A percentile compares a stretch with the other conserved stretches of the same genome.
Evolutionary conservation across 179 eudicot species (phyloP).

Genomic region (Beta corolliflora): DNA sequence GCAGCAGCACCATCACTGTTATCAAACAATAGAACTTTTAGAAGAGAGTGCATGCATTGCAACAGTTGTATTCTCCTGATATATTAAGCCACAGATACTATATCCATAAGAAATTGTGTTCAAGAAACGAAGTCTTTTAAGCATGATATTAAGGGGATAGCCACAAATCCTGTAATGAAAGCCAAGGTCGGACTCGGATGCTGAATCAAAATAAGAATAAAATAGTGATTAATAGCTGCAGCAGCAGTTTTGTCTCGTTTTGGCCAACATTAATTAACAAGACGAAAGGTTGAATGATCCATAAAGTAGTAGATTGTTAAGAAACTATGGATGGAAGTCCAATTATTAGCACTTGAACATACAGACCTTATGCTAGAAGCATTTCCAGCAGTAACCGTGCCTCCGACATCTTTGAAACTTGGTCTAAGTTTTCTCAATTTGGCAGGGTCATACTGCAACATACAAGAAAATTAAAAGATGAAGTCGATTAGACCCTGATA

Average conservation of each 20-base stretch:
- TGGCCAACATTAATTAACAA: background rate
- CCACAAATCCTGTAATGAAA: background rate
- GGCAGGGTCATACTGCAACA: slow-evolving; percentile 49
- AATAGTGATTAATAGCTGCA: background rate
- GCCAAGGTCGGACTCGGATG: background rate
- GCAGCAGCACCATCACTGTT: slow-evolving; percentile 60
- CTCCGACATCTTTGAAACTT: slow-evolving; percentile 52
- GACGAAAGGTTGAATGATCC: background rate
- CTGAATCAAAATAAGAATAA: background rate
- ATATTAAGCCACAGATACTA: background rate
- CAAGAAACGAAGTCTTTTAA: background rate
- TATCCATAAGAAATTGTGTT: background rate
- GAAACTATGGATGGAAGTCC: background rate
- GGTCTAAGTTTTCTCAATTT: slow-evolving; percentile 55
- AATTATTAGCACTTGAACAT: background rate
- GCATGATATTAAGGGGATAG: background rate
- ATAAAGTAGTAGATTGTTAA: background rate
- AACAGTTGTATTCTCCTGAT: background rate
- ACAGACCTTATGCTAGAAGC: slow-evolving; percentile 55
- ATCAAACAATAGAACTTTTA: slow-evolving; percentile 18
- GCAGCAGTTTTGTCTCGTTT: background rate
- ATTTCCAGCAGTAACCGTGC: slow-evolving; percentile 59
- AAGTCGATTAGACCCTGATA: background rate
- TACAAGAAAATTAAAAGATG: background rate
- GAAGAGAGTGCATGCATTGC: slow-evolving; percentile 6